phyloP scores from a whole-genome alignment of 2,329 filamentous ascomycete genomes.

The Atkinsonella texensis region DNA sequence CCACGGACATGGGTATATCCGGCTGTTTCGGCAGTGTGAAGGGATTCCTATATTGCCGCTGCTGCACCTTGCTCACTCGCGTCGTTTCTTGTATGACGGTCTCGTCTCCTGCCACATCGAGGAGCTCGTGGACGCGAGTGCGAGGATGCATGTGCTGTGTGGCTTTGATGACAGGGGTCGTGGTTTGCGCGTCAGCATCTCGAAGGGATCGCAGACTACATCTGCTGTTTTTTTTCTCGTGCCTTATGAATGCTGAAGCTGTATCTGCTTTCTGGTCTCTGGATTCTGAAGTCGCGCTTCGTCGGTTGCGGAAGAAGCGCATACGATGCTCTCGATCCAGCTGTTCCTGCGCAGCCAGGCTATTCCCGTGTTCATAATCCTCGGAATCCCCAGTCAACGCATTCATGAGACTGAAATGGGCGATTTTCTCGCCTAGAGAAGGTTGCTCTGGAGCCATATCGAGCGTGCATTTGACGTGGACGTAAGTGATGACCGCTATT shows the following conservation, averaged over 20 bases:
- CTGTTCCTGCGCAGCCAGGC: neutral
- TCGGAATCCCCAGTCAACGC: constrained; percentile 9
- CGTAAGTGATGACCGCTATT: neutral
- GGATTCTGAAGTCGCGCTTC: neutral
- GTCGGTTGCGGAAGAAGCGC: neutral
- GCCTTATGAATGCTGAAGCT: neutral
- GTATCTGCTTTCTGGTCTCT: neutral
- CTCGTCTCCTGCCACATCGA: constrained; percentile 10
- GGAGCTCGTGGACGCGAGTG: neutral
- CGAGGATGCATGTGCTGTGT: constrained; percentile 13
- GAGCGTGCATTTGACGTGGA: neutral
- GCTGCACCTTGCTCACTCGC: constrained; percentile 20
- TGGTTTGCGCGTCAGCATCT: neutral
- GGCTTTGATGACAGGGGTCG: constrained; percentile 15
- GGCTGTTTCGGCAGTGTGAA: neutral
- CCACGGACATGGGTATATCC: neutral
- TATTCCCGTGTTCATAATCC: neutral
- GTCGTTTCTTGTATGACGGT: constrained; percentile 18
- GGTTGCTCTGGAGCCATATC: constrained; percentile 1
- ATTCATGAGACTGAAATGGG: constrained; percentile 33
- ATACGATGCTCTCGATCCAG: constrained; percentile 1
- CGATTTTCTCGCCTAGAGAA: constrained; percentile 26
- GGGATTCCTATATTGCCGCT: constrained; percentile 11
- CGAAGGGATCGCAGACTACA: neutral
- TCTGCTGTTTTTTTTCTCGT: neutral